A percentile compares a stretch with the other conserved stretches of the same genome.
Conservation (phyloP, 306 rosid species). For the Medicago ruthenica region DNA sequence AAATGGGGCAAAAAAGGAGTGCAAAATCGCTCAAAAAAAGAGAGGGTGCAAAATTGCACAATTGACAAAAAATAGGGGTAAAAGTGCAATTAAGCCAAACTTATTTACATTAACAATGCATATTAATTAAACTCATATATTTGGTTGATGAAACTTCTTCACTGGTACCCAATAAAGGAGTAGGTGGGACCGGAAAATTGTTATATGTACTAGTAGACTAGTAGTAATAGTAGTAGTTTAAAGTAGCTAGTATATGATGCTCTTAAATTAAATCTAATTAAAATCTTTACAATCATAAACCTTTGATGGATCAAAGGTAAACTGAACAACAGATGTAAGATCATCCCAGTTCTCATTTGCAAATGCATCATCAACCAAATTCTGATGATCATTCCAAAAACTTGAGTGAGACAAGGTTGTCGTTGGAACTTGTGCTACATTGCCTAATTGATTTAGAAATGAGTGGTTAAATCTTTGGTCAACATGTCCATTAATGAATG, state of each 20-base stretch:
- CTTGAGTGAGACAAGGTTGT: slow-evolving; percentile 44
- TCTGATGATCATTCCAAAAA: slow-evolving; percentile 53
- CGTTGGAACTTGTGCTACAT: slow-evolving; percentile 42
- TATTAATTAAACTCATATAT: background rate
- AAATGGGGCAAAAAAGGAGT: too few species aligned
- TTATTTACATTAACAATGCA: background rate
- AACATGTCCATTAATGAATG: slow-evolving; percentile 35
- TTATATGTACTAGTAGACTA: background rate
- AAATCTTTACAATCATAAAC: slow-evolving; percentile 49
- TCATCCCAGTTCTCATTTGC: slow-evolving; percentile 74
- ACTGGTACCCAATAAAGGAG: background rate
- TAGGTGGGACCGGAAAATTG: slow-evolving; percentile 10
- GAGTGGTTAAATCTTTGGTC: slow-evolving; percentile 40
- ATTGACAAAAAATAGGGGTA: too few species aligned
- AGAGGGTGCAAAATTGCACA: too few species aligned
- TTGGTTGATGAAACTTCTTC: background rate
- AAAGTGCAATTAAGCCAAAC: too few species aligned
- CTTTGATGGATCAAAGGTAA: slow-evolving; percentile 58
- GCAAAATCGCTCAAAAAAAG: too few species aligned
- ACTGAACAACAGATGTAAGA: slow-evolving; percentile 66
- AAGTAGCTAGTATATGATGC: slow-evolving; percentile 5
- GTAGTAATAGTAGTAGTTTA: background rate
- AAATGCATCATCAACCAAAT: slow-evolving; percentile 44
- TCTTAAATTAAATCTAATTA: slow-evolving; percentile 16
- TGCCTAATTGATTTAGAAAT: slow-evolving; percentile 29